phyloP scores from a whole-genome alignment of 768 basidiomycete species.

The Lactarius indigo region DNA sequence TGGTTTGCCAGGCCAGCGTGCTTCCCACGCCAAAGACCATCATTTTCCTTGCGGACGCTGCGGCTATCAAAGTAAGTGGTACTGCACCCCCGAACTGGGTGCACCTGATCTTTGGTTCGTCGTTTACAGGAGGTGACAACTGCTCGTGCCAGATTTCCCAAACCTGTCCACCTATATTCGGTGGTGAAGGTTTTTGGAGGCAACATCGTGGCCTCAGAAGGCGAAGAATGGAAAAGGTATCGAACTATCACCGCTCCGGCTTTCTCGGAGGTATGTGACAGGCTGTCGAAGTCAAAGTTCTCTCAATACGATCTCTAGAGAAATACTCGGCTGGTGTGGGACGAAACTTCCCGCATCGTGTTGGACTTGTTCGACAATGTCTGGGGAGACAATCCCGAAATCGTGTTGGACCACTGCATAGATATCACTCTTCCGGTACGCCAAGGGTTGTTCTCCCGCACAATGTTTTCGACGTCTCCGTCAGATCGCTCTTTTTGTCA shows the following conservation, averaged over 20 bases:
- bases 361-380: constrained; percentile 38
- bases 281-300: background rate
- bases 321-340: constrained; percentile 40
- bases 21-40: background rate
- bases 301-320: constrained; percentile 21
- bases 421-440: constrained; percentile 54
- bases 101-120: background rate
- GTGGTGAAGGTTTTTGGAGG: constrained; percentile 49
- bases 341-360: constrained; percentile 35
- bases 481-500: constrained; percentile 56
- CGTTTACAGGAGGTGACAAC: constrained; percentile 47
- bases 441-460: background rate
- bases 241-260: constrained; percentile 61
- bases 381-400: constrained; percentile 42
- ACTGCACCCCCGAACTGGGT: background rate
- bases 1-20: background rate
- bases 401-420: constrained; percentile 44
- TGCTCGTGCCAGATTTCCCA: constrained; percentile 52
- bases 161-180: constrained; percentile 47
- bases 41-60: constrained; percentile 17
- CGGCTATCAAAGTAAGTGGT: constrained; percentile 18
- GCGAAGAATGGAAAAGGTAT: constrained; percentile 62
- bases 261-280: constrained; percentile 50
- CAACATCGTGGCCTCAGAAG: constrained; percentile 65
- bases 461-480: background rate